Evolutionary conservation across 2,329 filamentous ascomycete species (phyloP).

Genomic region (Colletotrichum sublineola): DNA sequence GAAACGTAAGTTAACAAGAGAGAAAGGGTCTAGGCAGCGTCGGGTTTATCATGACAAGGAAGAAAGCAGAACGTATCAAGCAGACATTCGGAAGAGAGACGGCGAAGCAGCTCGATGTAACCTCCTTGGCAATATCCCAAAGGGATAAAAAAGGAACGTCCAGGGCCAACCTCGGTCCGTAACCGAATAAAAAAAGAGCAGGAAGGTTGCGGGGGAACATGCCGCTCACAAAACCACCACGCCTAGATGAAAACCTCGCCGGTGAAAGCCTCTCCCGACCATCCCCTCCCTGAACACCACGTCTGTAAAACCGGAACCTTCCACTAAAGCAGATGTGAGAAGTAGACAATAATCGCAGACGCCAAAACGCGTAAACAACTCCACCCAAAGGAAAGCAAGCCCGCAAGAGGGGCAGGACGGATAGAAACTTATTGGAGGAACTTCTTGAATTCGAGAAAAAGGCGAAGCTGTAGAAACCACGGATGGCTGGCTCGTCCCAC

Average conservation of each 20-base stretch:
- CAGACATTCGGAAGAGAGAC: background rate
- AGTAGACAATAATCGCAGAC: constrained; percentile 1
- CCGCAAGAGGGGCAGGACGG: background rate
- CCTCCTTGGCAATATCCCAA: background rate
- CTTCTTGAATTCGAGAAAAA: constrained; percentile 41
- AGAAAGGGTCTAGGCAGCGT: constrained; percentile 9
- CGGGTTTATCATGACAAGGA: background rate
- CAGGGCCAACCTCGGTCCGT: constrained; percentile 6
- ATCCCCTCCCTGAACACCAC: background rate
- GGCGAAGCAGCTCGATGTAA: background rate
- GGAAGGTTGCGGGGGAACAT: background rate
- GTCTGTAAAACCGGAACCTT: constrained; percentile 5
- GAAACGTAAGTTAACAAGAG: background rate
- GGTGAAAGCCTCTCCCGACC: background rate
- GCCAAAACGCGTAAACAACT: constrained; percentile 4
- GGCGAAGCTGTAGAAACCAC: constrained; percentile 31
- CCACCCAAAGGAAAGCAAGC: background rate
- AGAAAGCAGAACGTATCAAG: background rate
- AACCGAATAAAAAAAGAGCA: background rate
- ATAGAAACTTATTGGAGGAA: constrained; percentile 25
- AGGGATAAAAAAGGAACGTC: constrained; percentile 20
- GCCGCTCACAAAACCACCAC: constrained; percentile 12
- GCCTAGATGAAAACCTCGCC: background rate
- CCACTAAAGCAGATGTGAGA: background rate
- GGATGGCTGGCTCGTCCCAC: background rate